Base-by-base conservation (phyloP, 305 asterid genomes). In the Rubia tinctorum region DNA sequence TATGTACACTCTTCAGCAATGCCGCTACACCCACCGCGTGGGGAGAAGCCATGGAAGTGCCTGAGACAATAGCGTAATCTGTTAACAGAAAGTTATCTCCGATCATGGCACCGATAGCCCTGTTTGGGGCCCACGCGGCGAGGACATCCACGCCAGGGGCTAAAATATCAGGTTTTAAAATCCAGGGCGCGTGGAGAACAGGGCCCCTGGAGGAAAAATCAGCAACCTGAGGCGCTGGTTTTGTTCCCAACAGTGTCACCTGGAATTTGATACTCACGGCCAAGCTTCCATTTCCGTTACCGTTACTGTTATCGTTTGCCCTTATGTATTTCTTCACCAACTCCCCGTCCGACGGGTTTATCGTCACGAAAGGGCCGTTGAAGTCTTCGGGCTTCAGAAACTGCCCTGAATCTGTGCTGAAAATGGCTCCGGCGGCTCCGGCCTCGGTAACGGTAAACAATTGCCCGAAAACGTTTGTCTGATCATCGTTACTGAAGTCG, bases 31-130 rank as follows among this genome's bases (percentile, higher is more conserved):
- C 98, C 37, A 86, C 84, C 2, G 86, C 80, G 77, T 91, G 98
- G 1, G 99, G 97, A 69, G 90, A 90, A n/a, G 99, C 84, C 97
- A 91, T 94, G n/a, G 99, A 94, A 58, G 98, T 91, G 17, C 98
- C 97, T 55, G 98, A 90, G 59, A 87, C 72, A 66, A 89, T 85
- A 71, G 86, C 88, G 84, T 87, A 89, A 18, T 78, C 82, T 18
- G 89, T 77, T 71, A 68, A 79, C 80, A 91, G 75, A 5, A 79
- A 78, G 76, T 89, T 89, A 66, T 76, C 68, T 18, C 86, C 89
- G 2, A 53, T 22, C 59, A 91, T 86, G 60, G 97, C 87, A 0
- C 85, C 88, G 67, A 78, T 80, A 1, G 72, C 84, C 58, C 64
- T 71, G 68, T 71, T 71, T 71, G 69, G 71, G 3, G 91, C 75